Evolutionary conservation across 2,329 filamentous ascomycete species (phyloP).

Genomic region (Xylaria sp.): DNA sequence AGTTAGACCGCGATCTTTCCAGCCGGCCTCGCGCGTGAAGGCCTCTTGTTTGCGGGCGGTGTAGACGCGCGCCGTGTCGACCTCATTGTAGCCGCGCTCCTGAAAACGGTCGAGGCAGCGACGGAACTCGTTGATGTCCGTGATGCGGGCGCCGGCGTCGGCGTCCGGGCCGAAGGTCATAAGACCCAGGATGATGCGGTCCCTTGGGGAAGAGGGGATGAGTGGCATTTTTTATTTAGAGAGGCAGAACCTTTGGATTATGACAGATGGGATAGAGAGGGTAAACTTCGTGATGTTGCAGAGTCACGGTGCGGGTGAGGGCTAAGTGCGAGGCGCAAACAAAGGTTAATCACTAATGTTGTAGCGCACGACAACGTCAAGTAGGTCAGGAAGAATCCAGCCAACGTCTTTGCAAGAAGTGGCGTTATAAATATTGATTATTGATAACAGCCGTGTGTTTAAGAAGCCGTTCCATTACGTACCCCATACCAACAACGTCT

Average conservation of each 20-base stretch:
- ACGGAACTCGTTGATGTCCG: constrained; percentile 73
- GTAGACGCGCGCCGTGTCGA: constrained; percentile 86
- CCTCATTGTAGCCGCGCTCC: constrained; percentile 81
- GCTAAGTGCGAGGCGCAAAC: too few species aligned
- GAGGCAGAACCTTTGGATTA: not conserved
- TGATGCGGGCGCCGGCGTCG: constrained; percentile 75
- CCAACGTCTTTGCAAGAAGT: too few species aligned
- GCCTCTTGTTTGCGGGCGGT: constrained; percentile 79
- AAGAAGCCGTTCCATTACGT: too few species aligned
- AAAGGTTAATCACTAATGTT: too few species aligned
- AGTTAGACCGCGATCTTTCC: constrained; percentile 81
- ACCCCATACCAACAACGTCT: too few species aligned
- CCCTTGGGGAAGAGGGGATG: constrained; percentile 59
- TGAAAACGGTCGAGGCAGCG: constrained; percentile 80
- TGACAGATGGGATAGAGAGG: not conserved
- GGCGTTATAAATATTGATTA: too few species aligned
- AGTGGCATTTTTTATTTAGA: constrained; percentile 58
- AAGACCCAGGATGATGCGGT: constrained; percentile 82
- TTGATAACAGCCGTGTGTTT: too few species aligned
- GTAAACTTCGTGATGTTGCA: not conserved
- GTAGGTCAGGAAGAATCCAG: too few species aligned
- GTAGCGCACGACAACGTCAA: too few species aligned
- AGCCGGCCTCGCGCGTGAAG: constrained; percentile 78
- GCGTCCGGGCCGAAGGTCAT: constrained; percentile 84
- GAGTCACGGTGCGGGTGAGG: too few species aligned